Percentiles rank a stretch among this genome's conserved stretches.
Evolutionary conservation across 1,139 yeast species (phyloP).

Genomic region (Diutina catenulata): DNA sequence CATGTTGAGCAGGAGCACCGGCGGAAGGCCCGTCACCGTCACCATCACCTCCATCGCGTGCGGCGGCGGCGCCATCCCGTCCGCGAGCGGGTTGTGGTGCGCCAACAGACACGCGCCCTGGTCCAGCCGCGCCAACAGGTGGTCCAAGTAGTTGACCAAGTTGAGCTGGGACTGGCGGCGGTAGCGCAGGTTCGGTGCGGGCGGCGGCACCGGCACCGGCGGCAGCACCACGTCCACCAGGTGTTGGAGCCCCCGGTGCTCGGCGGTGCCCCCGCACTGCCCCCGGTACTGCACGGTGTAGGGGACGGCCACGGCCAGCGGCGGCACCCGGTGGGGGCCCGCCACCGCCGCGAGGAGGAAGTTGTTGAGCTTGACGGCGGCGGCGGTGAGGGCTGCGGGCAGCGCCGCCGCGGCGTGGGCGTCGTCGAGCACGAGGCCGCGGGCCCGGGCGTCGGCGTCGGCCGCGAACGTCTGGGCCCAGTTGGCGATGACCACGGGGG

Average conservation of each 20-base stretch:
- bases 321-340: constrained; percentile 30
- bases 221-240: constrained; percentile 28
- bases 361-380: constrained; percentile 13
- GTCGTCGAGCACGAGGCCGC: constrained; percentile 43
- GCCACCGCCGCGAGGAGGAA: constrained; percentile 42
- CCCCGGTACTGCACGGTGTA: not conserved
- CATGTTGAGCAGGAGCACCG: constrained; percentile 52
- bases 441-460: constrained; percentile 30
- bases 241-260: constrained; percentile 20
- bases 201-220: not conserved
- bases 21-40: constrained; percentile 42
- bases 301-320: not conserved
- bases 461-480: constrained; percentile 41
- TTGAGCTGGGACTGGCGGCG: not conserved
- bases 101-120: not conserved
- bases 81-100: not conserved
- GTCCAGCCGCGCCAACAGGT: not conserved
- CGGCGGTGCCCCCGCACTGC: not conserved
- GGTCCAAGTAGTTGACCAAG: not conserved
- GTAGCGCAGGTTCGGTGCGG: too few relatives aligned
- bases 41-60: constrained; percentile 1
- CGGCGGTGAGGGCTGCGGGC: not conserved
- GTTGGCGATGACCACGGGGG: constrained; percentile 60
- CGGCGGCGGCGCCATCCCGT: not conserved
- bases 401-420: constrained; percentile 12